Conservation (phyloP, 1,284 basidiomycete genomes). For the Cutaneotrichosporon cavernicola region DNA sequence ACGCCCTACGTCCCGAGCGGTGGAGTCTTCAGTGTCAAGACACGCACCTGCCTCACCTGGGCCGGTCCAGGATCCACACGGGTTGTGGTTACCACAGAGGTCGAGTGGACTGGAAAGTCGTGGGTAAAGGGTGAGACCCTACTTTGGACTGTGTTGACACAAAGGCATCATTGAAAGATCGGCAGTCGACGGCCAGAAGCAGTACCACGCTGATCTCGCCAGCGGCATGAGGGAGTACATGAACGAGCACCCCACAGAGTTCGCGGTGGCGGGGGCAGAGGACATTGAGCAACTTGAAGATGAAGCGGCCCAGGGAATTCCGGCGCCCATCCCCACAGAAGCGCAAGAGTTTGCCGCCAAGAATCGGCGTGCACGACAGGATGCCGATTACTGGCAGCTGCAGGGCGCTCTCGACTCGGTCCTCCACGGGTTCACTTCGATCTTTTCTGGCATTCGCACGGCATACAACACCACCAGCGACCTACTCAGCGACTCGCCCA, state of each 20-base stretch:
- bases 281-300: constrained; percentile 22
- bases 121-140: constrained; percentile 81
- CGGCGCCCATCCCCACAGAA: constrained; percentile 21
- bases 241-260: constrained; percentile 81
- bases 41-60: constrained; percentile 92
- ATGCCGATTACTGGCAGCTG: constrained; percentile 59
- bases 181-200: constrained; percentile 89
- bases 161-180: constrained; percentile 89
- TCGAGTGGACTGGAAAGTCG: constrained; percentile 94
- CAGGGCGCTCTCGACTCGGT: constrained; percentile 84
- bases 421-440: constrained; percentile 65
- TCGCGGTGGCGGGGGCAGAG: constrained; percentile 72
- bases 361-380: constrained; percentile 35
- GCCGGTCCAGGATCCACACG: constrained; percentile 72
- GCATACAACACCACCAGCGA: constrained; percentile 60
- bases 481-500: constrained; percentile 61
- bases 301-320: constrained; percentile 18
- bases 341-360: constrained; percentile 47
- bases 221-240: constrained; percentile 83
- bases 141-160: not conserved
- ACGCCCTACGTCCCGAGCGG: constrained; percentile 96
- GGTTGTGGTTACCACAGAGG: constrained; percentile 82
- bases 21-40: constrained; percentile 87
- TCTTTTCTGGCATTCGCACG: constrained; percentile 67
- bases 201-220: constrained; percentile 81